Evolutionary conservation across 2,329 filamentous ascomycete species (phyloP).

Genomic region (Juglanconis juglandina): DNA sequence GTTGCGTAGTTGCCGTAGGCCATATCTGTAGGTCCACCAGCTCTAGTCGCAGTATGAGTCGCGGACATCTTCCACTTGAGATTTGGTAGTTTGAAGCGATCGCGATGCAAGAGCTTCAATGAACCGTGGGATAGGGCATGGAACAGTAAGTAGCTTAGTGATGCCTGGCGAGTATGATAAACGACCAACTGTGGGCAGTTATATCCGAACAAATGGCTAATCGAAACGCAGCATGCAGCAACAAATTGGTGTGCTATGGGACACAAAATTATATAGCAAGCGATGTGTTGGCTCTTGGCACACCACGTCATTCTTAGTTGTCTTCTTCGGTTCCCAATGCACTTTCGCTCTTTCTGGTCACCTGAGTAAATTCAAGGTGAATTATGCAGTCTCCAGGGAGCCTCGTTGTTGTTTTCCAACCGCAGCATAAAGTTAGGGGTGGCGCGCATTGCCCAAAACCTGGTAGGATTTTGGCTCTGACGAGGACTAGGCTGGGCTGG

Average conservation of each 20-base stretch:
- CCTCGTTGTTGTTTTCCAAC: constrained; percentile 7
- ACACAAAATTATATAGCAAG: background rate
- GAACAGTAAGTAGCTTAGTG: background rate
- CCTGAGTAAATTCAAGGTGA: background rate
- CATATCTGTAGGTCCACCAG: background rate
- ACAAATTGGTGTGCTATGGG: background rate
- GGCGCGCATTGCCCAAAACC: background rate
- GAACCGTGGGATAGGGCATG: background rate
- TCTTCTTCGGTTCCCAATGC: background rate
- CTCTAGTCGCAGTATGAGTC: background rate
- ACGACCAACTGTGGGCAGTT: background rate
- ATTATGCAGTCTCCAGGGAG: constrained; percentile 11
- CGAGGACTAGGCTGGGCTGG: background rate
- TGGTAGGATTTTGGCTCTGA: background rate
- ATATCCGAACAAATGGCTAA: background rate
- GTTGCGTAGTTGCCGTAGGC: background rate
- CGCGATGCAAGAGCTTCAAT: background rate
- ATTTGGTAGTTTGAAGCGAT: background rate
- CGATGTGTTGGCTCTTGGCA: constrained; percentile 7
- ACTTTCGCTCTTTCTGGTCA: background rate
- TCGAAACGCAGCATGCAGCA: too few species aligned
- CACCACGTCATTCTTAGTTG: constrained; percentile 4
- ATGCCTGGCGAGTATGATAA: background rate
- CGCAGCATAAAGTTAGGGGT: constrained; percentile 6
- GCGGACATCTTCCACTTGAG: background rate